Conservation (phyloP, 371 early-diverging fungal genomes). For the Dinochytrium kinnereticum region DNA sequence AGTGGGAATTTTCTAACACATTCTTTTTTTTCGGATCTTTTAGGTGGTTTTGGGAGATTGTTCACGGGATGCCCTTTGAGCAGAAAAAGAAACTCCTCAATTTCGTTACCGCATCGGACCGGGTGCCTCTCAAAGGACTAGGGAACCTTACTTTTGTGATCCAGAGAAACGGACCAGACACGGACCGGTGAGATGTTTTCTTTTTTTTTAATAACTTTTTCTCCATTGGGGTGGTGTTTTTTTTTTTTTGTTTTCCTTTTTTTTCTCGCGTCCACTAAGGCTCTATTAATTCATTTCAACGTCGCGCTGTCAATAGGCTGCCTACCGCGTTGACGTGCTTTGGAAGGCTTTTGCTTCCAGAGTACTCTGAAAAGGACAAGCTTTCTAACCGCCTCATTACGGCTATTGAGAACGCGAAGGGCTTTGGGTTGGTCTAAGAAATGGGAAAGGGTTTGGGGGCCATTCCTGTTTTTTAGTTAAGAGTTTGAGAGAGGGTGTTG, state of each 20-base stretch:
- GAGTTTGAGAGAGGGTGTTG: no score
- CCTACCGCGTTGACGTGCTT: constrained; percentile 93
- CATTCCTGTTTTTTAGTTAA: no score
- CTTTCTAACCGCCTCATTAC: constrained; percentile 84
- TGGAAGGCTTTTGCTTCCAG: constrained; percentile 92
- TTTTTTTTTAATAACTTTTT: neutral
- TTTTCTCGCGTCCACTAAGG: no score
- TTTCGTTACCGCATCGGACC: constrained; percentile 97
- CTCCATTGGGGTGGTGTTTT: no score
- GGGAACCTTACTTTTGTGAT: constrained; percentile 92
- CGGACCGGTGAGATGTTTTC: constrained; percentile 64
- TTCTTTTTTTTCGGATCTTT: neutral
- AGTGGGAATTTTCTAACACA: no score
- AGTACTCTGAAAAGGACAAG: constrained; percentile 85
- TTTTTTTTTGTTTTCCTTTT: no score
- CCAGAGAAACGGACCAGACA: constrained; percentile 97
- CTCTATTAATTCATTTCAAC: neutral
- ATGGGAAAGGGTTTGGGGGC: no score
- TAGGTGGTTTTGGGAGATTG: constrained; percentile 92
- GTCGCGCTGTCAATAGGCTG: constrained; percentile 27
- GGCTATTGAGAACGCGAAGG: constrained; percentile 96
- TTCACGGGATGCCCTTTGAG: constrained; percentile 77
- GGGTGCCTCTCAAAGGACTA: constrained; percentile 95
- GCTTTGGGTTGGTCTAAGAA: constrained; percentile 87
- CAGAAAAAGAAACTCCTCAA: constrained; percentile 91